phyloP scores from a whole-genome alignment of 768 basidiomycete species.

The Chalciporus chontae region DNA sequence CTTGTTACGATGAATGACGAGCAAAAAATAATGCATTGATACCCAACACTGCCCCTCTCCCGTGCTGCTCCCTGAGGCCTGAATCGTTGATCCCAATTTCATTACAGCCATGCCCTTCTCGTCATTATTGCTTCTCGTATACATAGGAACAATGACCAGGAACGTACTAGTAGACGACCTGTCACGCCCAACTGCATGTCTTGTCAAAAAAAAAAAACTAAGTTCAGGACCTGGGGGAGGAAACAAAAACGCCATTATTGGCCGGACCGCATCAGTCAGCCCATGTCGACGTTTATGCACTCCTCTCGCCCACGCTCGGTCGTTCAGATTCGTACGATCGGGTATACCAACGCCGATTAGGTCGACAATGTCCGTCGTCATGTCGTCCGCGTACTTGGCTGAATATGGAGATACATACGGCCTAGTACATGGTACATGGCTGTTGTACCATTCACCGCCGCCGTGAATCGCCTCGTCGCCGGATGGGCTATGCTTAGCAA shows the following conservation, averaged over 20 bases:
- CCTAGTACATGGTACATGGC: too few relatives aligned
- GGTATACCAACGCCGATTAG: too few relatives aligned
- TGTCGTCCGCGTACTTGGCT: background rate
- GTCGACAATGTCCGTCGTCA: too few relatives aligned
- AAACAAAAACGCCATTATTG: too few relatives aligned
- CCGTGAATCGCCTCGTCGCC: too few relatives aligned
- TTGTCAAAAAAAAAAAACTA: background rate
- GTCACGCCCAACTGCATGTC: background rate
- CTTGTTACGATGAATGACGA: constrained; percentile 4
- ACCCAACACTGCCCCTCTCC: background rate
- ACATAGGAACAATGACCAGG: constrained; percentile 12
- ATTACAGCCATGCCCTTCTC: constrained; percentile 2
- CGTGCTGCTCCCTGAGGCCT: background rate
- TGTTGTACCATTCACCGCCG: too few relatives aligned
- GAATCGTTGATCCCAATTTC: background rate
- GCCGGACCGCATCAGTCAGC: background rate
- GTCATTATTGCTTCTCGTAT: constrained; percentile 3
- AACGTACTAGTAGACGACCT: constrained; percentile 2
- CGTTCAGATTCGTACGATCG: too few relatives aligned
- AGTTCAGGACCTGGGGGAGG: background rate
- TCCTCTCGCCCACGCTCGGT: background rate
- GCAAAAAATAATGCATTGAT: background rate
- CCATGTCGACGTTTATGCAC: background rate
- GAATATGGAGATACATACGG: too few relatives aligned
- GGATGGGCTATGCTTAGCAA: constrained; percentile 5